Base-by-base conservation (phyloP, 352 stramenopile species). In the Globisporangium spinosum region DNA sequence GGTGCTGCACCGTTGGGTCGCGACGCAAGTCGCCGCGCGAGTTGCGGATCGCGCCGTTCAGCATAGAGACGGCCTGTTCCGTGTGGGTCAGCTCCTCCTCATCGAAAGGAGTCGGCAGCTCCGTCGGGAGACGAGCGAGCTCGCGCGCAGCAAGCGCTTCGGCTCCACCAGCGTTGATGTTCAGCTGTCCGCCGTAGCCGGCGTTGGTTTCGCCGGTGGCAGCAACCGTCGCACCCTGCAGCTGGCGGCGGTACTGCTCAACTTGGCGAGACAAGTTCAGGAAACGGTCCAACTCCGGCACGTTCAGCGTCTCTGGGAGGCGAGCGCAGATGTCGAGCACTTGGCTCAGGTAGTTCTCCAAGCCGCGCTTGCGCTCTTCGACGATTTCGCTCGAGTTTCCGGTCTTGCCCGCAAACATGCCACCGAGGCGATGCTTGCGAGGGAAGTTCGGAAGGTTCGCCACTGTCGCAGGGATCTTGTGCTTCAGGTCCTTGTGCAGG, bases 311-410 rank as follows among this genome's bases (percentile, higher is more conserved):
- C 55, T 89, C 81, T 0, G 88, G 86, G 51, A 96, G 76, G 62
- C 82, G 88, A 38, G 88, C 86, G 32, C 88, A 96, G 51, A 94
- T 78, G 43, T 94, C 85, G 43, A 96, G 69, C 53, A 96, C 86
- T 65, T 96, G 83, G 58, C 82, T 84, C 45, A 94, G 72, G 73
- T 96, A 96, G 62, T 75, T 86, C 74, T 94, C 88, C 29, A 96
- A 73, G 15, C 83, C 83, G 40, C 77, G 77, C 74, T 94, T 96
- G 65, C 86, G 85, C 72, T 96, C 88, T 49, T 94, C 83, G 25
- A 95, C 88, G 62, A 95, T 91, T 45, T 90, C 83, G 56, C 80
- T 89, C 66, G 88, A 95, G 74, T 95, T 94, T 47, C 86, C 88
- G 17, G 86, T 92, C 73, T 93, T 93, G 62, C 88, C 88, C 56